A percentile compares a stretch with the other conserved stretches of the same genome.
phyloP scores from a whole-genome alignment of 2,329 filamentous ascomycete genomes.

The Paecilomyces variotii region DNA sequence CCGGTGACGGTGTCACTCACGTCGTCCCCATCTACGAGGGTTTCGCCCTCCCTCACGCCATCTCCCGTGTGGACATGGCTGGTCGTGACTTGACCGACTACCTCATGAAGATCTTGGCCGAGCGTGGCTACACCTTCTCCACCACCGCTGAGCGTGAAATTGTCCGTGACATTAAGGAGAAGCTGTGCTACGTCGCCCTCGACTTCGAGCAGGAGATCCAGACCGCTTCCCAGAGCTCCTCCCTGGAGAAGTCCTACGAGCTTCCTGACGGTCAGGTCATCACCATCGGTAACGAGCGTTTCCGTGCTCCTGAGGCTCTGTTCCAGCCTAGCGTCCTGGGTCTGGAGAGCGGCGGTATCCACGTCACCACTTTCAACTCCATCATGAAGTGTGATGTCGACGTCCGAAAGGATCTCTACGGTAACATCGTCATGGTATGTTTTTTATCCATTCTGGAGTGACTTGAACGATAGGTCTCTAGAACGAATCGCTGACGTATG shows the following conservation, averaged over 20 bases:
- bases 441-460: constrained; percentile 15
- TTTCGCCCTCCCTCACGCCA: constrained; percentile 99
- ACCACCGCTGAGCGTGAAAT: constrained; percentile 99
- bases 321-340: constrained; percentile 98
- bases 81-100: constrained; percentile 99
- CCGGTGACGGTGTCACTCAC: constrained; percentile 99
- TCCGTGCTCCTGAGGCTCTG: constrained; percentile 98
- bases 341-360: constrained; percentile 97
- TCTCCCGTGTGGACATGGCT: constrained; percentile 99
- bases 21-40: constrained; percentile 99
- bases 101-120: constrained; percentile 99
- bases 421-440: constrained; percentile 99
- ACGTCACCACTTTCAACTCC: constrained; percentile 99
- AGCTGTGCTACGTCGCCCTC: constrained; percentile 97
- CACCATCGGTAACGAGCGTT: constrained; percentile 99
- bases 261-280: constrained; percentile 99
- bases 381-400: constrained; percentile 99
- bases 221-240: constrained; percentile 97
- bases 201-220: constrained; percentile 99
- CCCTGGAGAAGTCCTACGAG: constrained; percentile 99
- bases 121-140: constrained; percentile 99
- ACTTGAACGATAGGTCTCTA: constrained; percentile 5
- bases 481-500: background rate
- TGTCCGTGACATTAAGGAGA: constrained; percentile 99
- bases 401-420: constrained; percentile 99